A percentile compares a stretch with the other conserved stretches of the same genome.
Conservation (phyloP, 805 yeast species). For the Metschnikowia continentalis region DNA sequence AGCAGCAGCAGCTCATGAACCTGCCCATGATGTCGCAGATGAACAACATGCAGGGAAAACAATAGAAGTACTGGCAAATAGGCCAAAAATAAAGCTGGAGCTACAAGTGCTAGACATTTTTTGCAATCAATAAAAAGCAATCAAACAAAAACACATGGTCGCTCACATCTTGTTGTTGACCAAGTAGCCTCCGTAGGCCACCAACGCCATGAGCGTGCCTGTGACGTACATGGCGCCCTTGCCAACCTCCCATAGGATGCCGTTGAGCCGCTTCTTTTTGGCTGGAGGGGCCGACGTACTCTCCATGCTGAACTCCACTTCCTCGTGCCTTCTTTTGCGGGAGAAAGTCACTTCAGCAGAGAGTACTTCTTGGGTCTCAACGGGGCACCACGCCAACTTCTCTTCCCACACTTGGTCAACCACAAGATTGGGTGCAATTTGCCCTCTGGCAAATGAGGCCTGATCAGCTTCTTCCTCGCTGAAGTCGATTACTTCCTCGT, state of each 20-base stretch:
- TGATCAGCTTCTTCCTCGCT: background rate
- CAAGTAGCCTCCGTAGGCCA: constrained; percentile 31
- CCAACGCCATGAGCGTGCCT: constrained; percentile 33
- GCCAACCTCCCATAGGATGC: constrained; percentile 26
- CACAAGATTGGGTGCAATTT: background rate
- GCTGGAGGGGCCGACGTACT: background rate
- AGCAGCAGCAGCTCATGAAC: constrained; percentile 17
- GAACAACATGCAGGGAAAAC: constrained; percentile 16
- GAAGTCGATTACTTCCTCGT: background rate
- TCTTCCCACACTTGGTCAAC: background rate
- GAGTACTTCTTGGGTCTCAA: background rate
- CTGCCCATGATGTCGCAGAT: constrained; percentile 19
- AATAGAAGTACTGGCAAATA: background rate
- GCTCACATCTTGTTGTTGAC: background rate
- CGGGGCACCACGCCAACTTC: background rate
- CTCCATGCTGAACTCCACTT: constrained; percentile 1
- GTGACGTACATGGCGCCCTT: constrained; percentile 31
- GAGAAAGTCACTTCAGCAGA: background rate
- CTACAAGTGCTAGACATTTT: background rate
- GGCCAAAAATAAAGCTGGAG: background rate
- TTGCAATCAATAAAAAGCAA: background rate
- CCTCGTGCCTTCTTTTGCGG: constrained; percentile 11
- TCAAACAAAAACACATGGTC: background rate
- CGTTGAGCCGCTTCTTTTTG: constrained; percentile 17
- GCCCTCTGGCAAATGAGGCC: too few species aligned